Conservation (phyloP, 2,329 filamentous ascomycete genomes). For the Pestalotiopsis sp. region DNA sequence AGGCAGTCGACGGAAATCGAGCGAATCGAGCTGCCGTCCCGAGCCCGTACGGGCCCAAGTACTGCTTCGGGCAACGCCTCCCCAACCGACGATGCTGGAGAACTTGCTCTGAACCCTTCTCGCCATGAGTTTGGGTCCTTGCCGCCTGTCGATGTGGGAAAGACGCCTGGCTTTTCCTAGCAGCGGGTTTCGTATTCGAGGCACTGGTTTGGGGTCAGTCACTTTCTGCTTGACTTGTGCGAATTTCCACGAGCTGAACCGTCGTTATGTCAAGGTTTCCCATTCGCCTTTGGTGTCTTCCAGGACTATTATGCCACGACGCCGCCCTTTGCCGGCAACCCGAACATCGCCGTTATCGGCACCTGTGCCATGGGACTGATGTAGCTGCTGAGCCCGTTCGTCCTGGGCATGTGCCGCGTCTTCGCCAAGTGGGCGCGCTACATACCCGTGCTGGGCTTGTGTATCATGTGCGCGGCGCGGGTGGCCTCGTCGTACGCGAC, state of each 20-base stretch:
- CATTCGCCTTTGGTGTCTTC: constrained; percentile 69
- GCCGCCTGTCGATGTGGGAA: constrained; percentile 30
- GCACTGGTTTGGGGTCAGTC: constrained; percentile 52
- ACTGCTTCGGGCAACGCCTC: background rate
- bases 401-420: constrained; percentile 45
- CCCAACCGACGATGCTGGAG: background rate
- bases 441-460: constrained; percentile 42
- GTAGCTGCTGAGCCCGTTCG: constrained; percentile 53
- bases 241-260: background rate
- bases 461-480: constrained; percentile 12
- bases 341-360: constrained; percentile 62
- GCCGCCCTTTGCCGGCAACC: constrained; percentile 54
- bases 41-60: background rate
- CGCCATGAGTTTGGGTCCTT: constrained; percentile 12
- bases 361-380: constrained; percentile 63
- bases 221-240: background rate
- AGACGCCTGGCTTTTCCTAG: constrained; percentile 42
- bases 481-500: constrained; percentile 15
- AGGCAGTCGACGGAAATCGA: background rate
- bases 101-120: constrained; percentile 1
- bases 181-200: constrained; percentile 51
- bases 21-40: background rate
- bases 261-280: constrained; percentile 51
- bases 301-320: constrained; percentile 67
- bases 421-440: constrained; percentile 41